Evolutionary conservation across 495 filamentous ascomycete genomes (phyloP).

Genomic region (Penicillium cinerascens): DNA sequence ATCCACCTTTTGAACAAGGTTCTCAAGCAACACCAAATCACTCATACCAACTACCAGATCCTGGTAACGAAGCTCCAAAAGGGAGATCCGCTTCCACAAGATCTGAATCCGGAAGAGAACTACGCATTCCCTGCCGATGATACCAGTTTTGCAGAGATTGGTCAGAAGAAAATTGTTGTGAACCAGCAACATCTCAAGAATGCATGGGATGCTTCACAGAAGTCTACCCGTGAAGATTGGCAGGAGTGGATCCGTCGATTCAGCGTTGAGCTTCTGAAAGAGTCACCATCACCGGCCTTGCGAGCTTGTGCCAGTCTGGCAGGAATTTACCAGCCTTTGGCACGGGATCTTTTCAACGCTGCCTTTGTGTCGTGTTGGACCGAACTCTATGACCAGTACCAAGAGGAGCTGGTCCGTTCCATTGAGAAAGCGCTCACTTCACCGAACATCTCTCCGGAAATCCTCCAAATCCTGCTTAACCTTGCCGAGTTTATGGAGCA

Average conservation of each 20-base stretch:
- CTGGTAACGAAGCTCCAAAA: slow-evolving; percentile 89
- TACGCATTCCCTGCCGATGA: slow-evolving; percentile 79
- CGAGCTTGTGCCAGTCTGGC: slow-evolving; percentile 90
- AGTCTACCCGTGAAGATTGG: slow-evolving; percentile 97
- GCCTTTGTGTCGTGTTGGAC: slow-evolving; percentile 99
- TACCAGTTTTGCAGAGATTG: slow-evolving; percentile 71
- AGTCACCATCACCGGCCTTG: slow-evolving; percentile 92
- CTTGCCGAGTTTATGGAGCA: slow-evolving; percentile 99
- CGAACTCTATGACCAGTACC: slow-evolving; percentile 89
- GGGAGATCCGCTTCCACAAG: slow-evolving; percentile 87
- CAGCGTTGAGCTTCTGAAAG: slow-evolving; percentile 90
- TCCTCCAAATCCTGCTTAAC: slow-evolving; percentile 91
- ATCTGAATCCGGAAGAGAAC: slow-evolving; percentile 83
- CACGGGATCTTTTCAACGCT: slow-evolving; percentile 94
- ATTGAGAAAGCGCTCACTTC: slow-evolving; percentile 94
- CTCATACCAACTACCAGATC: slow-evolving; percentile 83
- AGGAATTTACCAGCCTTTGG: slow-evolving; percentile 83
- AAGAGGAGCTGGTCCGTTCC: slow-evolving; percentile 90
- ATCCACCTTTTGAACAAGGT: slow-evolving; percentile 84
- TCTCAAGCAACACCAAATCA: slow-evolving; percentile 62
- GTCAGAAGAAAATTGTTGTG: slow-evolving; percentile 88
- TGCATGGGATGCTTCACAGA: slow-evolving; percentile 93
- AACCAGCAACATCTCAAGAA: slow-evolving; percentile 97
- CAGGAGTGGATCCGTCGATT: slow-evolving; percentile 97
- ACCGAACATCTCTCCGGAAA: slow-evolving; percentile 88